Evolutionary conservation across 2,329 filamentous ascomycete species (phyloP), one percentile per base, ranked within the genome.

Genomic region (Alternaria rosae): DNA sequence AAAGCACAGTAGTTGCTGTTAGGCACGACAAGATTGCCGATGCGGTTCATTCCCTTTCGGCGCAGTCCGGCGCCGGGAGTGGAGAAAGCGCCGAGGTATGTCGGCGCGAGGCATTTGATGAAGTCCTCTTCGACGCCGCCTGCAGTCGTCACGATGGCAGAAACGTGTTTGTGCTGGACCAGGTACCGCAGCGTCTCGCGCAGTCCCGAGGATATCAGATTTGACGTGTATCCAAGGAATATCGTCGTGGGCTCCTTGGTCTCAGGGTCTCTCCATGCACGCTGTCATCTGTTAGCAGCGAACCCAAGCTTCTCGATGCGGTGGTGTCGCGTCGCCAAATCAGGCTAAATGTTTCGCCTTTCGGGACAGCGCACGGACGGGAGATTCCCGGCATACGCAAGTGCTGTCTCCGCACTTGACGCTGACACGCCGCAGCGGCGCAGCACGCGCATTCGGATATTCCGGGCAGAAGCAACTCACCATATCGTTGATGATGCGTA

Each of bases 1-100:
- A 99, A 99, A 7, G 91, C 89, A 79, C 95, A 98, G 83, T 99
- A 97, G 82, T 99, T 99, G 79, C 89, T 92, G 79, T 99, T 99
- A 6, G 95, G 95, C 2, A 99, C 95, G 21, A 98, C 86, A 2
- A 99, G 86, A 75, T 99, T 98, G 54, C 95, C 95, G 72, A 99
- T 98, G 30, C 95, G 89, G 81, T 99, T 99, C 74, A 98, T 87
- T 10, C 95, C 95, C 77, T 92, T 91, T 64, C 89, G 86, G 41
- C 95, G 92, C 21, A 99, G 86, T 1, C 88, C 87, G 9, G 91
- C 90, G 13, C 95, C 95, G 1, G 86, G 82, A 0, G 92, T 89
- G 54, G 86, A 88, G 81, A 98, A 99, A 1, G 92, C 90, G 45
- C 93, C 92, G 76, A 98, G 89, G 80, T 97, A 99, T 0, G 95